Evolutionary conservation across 1,284 basidiomycete genomes (phyloP), one percentile per base, ranked within the genome.

Genomic region (Phylloboletellus chloephorus): DNA sequence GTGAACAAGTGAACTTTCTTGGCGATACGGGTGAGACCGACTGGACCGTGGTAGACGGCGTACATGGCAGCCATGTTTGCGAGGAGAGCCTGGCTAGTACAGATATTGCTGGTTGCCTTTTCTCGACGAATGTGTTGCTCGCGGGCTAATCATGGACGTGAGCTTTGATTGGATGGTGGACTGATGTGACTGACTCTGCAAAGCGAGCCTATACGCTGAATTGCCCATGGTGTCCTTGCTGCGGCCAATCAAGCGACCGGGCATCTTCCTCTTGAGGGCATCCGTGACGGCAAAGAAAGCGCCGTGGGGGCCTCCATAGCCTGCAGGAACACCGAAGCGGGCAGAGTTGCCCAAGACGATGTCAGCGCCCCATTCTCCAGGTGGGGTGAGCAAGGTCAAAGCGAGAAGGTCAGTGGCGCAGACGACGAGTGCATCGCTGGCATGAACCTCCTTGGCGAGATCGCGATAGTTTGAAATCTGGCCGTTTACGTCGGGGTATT

Each of bases 61-160:
- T 94, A 96, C 92, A 96, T 95, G 29, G 92, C 89, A 11, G 93
- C 88, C 85, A 95, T 94, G 66, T 97, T 97, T 36, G 93, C 93
- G 24, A 97, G 82, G 13, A 97, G 77, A 0, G 91, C 93, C 66
- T 97, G 92, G 53, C 82, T 85, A 8, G 92, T 94, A 61, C 91
- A 95, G 48, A 95, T 93, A 58, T 95, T 94, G 56, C 88, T 92
- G 4, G 90, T 94, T 1, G 92, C 93, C 69, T 93, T 95, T 64
- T 96, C 93, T 20, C 93, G 84, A 47, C 93, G 86, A 50, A 97
- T 97, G 62, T 97, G 93, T 67, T 96, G 92, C 63, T 97, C 93
- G 31, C 93, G 88, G 39, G 93, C 88, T 92, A 35, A 39, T 43
- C 7, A 26, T 31, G 11, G 15, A 25, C 7, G 41, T 61, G 15